Evolutionary conservation across 768 basidiomycete genomes (phyloP).

Genomic region (Russula foetens): DNA sequence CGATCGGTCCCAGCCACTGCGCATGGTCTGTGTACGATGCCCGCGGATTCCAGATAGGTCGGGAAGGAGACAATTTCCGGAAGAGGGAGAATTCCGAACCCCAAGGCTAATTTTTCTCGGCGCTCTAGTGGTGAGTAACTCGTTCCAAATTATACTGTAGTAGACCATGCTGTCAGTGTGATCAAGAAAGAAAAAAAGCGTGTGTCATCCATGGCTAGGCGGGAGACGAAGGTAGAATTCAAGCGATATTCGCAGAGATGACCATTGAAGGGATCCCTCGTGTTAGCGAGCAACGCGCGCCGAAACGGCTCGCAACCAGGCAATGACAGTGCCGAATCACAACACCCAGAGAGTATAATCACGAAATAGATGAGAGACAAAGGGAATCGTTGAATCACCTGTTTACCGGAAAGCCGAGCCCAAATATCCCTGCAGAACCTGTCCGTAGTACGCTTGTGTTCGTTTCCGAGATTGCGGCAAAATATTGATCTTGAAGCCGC

Average conservation of each 20-base stretch:
- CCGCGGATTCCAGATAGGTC: slow-evolving; percentile 12
- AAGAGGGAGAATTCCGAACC: background rate
- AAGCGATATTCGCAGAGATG: no score
- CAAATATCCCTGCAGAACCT: slow-evolving; percentile 59
- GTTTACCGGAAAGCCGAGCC: slow-evolving; percentile 65
- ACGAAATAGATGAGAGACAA: background rate
- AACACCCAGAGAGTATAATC: background rate
- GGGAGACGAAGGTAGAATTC: no score
- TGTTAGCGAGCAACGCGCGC: no score
- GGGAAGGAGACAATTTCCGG: slow-evolving; percentile 5
- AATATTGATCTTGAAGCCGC: slow-evolving; percentile 41
- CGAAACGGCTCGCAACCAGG: no score
- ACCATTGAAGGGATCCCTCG: no score
- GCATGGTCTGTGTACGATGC: background rate
- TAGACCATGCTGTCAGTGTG: background rate
- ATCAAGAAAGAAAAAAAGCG: background rate
- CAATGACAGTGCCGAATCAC: no score
- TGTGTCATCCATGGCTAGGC: background rate
- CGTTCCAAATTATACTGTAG: slow-evolving; percentile 19
- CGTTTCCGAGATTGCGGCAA: slow-evolving; percentile 61
- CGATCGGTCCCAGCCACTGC: background rate
- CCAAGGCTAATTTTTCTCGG: background rate
- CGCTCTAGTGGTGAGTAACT: background rate
- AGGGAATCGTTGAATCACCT: slow-evolving; percentile 37
- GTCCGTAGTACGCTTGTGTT: slow-evolving; percentile 53